Evolutionary conservation across 345 rosid genomes (phyloP), one percentile per base, ranked within the genome.

Genomic region (Murraya koenigii): DNA sequence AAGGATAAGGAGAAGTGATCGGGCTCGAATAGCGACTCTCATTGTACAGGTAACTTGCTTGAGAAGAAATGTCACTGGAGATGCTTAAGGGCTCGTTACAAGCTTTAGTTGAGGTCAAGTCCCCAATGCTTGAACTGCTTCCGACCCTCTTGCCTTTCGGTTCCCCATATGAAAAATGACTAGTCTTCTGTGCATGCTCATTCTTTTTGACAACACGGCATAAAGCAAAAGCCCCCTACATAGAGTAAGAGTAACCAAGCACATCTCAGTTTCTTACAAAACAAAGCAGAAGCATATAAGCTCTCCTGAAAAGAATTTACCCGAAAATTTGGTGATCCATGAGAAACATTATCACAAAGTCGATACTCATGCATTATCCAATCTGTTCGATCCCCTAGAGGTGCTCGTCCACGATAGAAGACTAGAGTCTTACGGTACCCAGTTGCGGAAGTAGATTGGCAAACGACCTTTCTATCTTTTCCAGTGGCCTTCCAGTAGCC

Each of bases 401-500:
- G 98, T 6, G 99, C 96, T 19, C 95, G 90, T 56, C 99, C 96
- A 0, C 82, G 67, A 72, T 93, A 85, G 85, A 93, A 95, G 75
- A 95, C 97, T 2, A 95, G 88, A 38, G 99, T 90, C 90, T 95
- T 95, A 2, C 94, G 85, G 54, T 78, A 89, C 28, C 92, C 96
- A 2, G 78, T 81, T 63, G 84, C 75, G 4, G 80, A 72, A 66
- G 80, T 22, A 38, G 95, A 84, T 55, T 87, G 90, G 68, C 94
- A 90, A 30, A 78, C 85, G 23, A 93, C 84, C 87, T 90, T 87
- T 69, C 92, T 71, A 87, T 92, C 95, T 86, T 93, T 95, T 4
- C 99, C 98, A 0, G 97, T 93, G 55, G 98, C 98, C 82, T 95
- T 93, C 98, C 97, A 95, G 72, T 95, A 93, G 49, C 98, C 97